Percentiles rank a stretch among this genome's conserved stretches.
Conservation (phyloP, 2,329 filamentous ascomycete species). For the Aspergillus piperis region DNA sequence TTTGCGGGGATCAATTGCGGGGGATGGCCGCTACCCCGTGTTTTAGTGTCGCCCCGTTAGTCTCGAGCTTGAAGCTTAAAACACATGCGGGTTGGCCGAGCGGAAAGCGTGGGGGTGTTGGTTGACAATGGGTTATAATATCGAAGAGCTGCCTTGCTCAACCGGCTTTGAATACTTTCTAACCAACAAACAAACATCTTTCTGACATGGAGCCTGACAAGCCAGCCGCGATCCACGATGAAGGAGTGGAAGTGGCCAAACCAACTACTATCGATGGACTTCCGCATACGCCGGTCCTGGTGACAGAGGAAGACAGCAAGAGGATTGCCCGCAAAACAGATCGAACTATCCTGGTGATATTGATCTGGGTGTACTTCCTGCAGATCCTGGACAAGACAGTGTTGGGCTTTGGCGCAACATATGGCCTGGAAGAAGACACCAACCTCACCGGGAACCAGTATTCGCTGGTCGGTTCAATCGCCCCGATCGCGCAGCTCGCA, state of each 20-base stretch:
- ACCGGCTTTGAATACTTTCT: too few species aligned
- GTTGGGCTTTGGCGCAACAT: conserved; percentile 60
- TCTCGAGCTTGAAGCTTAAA: not conserved
- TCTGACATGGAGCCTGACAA: conserved; percentile 6
- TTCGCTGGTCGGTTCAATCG: conserved; percentile 59
- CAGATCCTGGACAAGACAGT: conserved; percentile 61
- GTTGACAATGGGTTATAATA: not conserved
- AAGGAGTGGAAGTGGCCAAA: not conserved
- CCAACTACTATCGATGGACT: not conserved
- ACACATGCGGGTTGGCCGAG: not conserved
- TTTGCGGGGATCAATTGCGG: not conserved
- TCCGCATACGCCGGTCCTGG: conserved; percentile 11
- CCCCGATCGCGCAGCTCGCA: conserved; percentile 60
- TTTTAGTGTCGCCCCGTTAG: not conserved
- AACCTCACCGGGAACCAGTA: conserved; percentile 57
- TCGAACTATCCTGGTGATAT: conserved; percentile 54
- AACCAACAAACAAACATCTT: not conserved
- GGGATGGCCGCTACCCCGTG: not conserved
- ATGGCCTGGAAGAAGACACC: conserved; percentile 54
- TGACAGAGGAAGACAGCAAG: conserved; percentile 47
- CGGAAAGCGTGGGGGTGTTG: not conserved
- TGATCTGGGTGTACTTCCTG: conserved; percentile 51
- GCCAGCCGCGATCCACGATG: not conserved
- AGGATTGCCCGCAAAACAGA: conserved; percentile 65
- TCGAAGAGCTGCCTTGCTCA: not conserved